Conservation (phyloP, 768 basidiomycete species). For the Cystobasidium tubakii region DNA sequence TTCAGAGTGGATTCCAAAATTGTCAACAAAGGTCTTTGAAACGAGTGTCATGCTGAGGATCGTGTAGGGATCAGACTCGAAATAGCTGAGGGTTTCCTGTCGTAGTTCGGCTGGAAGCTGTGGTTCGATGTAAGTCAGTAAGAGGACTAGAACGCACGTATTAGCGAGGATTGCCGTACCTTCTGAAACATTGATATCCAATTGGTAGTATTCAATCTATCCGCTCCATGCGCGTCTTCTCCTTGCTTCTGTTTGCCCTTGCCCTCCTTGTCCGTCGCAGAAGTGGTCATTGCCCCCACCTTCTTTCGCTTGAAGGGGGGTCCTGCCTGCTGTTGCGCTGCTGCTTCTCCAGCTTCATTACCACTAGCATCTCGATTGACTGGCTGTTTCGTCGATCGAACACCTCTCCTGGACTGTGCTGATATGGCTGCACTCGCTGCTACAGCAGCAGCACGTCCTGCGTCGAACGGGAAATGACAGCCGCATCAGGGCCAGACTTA, state of each 20-base stretch:
- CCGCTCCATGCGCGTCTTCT: background rate
- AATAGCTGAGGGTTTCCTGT: background rate
- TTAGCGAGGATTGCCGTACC: background rate
- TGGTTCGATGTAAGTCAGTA: too few species aligned
- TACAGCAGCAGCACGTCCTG: background rate
- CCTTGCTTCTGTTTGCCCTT: background rate
- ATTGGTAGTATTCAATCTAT: background rate
- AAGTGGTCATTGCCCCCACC: background rate
- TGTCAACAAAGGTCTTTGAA: background rate
- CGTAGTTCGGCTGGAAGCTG: background rate
- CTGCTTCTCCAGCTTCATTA: background rate
- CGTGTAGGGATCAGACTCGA: background rate
- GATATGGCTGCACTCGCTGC: background rate
- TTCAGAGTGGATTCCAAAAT: background rate
- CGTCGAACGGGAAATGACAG: too few species aligned
- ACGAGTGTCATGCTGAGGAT: background rate
- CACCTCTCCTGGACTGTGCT: background rate
- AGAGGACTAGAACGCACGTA: too few species aligned
- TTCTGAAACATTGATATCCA: background rate
- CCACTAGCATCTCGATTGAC: background rate
- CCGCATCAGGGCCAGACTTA: too few species aligned
- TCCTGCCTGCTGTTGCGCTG: background rate
- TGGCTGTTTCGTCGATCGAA: too few species aligned
- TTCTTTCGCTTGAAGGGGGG: background rate
- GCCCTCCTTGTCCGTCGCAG: background rate